Conservation (phyloP, 2,329 filamentous ascomycete species). For the Colletotrichum sansevieriae region DNA sequence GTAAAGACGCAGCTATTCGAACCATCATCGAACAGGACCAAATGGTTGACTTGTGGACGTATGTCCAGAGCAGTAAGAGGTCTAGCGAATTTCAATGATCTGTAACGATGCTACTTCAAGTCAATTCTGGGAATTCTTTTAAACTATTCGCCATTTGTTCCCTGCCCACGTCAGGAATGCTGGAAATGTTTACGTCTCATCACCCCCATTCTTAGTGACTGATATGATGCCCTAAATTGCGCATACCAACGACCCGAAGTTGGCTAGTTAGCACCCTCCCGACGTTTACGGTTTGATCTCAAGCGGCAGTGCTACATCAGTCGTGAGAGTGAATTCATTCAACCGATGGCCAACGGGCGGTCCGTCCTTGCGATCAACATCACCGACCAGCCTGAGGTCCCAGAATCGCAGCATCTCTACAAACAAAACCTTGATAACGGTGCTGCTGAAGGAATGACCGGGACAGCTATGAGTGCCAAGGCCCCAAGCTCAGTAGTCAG, state of each 20-base stretch:
- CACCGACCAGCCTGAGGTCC: constrained; percentile 44
- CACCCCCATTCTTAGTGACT: too few species aligned
- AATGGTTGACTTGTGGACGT: too few species aligned
- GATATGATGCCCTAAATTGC: neutral
- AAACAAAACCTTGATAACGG: constrained; percentile 52
- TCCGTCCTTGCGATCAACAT: constrained; percentile 30
- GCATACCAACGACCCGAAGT: too few species aligned
- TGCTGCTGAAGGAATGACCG: constrained; percentile 47
- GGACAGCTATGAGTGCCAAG: constrained; percentile 52
- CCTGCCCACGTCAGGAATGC: too few species aligned
- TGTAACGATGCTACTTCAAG: too few species aligned
- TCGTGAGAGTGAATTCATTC: constrained; percentile 22
- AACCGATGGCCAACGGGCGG: constrained; percentile 28
- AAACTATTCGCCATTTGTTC: too few species aligned
- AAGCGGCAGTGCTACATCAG: constrained; percentile 20
- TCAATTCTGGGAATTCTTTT: too few species aligned
- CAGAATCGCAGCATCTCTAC: constrained; percentile 45
- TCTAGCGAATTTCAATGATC: too few species aligned
- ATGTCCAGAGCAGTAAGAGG: too few species aligned
- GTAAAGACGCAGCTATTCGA: too few species aligned
- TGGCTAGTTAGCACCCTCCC: constrained; percentile 15
- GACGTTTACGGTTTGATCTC: constrained; percentile 24
- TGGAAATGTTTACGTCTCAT: too few species aligned
- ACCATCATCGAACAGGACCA: too few species aligned
- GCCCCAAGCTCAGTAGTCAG: constrained; percentile 51